Percentiles rank a stretch among this genome's conserved stretches.
phyloP scores from a whole-genome alignment of 2,329 filamentous ascomycete genomes.

The Fusarium hostae region DNA sequence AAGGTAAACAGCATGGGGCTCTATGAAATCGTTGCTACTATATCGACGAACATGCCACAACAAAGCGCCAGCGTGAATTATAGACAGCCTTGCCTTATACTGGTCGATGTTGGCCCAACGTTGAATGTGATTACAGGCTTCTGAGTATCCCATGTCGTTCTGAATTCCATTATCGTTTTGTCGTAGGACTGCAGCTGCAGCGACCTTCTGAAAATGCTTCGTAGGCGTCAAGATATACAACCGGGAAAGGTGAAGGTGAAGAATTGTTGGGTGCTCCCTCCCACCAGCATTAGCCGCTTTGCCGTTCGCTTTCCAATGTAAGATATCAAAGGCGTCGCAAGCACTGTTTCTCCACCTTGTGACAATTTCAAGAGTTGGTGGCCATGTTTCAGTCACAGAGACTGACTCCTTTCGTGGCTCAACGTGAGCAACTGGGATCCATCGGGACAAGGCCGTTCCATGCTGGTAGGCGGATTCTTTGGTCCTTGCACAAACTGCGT shows the following conservation, averaged over 20 bases:
- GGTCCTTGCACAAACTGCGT: conserved; percentile 18
- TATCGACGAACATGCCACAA: conserved; percentile 36
- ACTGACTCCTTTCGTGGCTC: conserved; percentile 7
- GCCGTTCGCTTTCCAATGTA: conserved; percentile 35
- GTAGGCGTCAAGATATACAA: conserved; percentile 25
- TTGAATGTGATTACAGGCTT: conserved; percentile 15
- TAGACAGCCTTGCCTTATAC: conserved; percentile 31
- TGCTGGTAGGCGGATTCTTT: conserved; percentile 25
- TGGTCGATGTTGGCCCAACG: conserved; percentile 35
- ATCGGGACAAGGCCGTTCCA: conserved; percentile 15
- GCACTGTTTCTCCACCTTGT: conserved; percentile 37
- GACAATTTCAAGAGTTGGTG: conserved; percentile 21
- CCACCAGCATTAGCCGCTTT: conserved; percentile 30
- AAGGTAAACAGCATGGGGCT: conserved; percentile 29
- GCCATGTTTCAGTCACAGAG: conserved; percentile 22
- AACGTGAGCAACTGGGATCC: conserved; percentile 29
- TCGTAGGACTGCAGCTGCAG: background rate
- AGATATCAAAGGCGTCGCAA: conserved; percentile 32
- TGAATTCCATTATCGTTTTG: background rate
- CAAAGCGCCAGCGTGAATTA: conserved; percentile 30
- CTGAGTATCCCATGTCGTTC: background rate
- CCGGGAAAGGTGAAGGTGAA: conserved; percentile 35
- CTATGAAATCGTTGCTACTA: conserved; percentile 25
- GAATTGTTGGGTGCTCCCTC: conserved; percentile 33
- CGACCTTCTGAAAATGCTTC: conserved; percentile 26